Percentiles rank a stretch among this genome's conserved stretches.
phyloP scores from a whole-genome alignment of 352 stramenopile genomes.

The Globisporangium carolinianum region DNA sequence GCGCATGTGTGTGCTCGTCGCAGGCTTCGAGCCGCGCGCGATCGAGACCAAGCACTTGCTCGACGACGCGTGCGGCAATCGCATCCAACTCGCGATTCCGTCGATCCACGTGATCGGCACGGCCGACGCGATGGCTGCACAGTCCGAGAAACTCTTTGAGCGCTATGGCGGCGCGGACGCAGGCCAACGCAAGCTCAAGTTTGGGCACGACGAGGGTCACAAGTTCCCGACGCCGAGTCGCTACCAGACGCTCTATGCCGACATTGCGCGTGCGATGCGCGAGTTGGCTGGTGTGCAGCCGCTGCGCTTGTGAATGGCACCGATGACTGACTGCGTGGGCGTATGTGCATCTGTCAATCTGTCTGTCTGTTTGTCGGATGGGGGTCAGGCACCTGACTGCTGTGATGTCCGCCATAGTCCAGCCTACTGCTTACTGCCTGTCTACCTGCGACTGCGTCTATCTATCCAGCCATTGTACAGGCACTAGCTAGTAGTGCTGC shows the following conservation, averaged over 20 bases:
- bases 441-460: too few species aligned
- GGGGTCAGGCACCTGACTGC: too few species aligned
- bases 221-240: conserved; percentile 53
- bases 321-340: neutral
- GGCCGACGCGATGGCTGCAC: conserved; percentile 31
- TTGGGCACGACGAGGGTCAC: conserved; percentile 76
- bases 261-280: conserved; percentile 21
- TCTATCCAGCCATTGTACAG: conserved; percentile 3
- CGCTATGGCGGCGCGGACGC: conserved; percentile 25
- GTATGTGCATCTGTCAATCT: neutral
- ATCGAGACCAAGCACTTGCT: conserved; percentile 46
- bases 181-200: conserved; percentile 26
- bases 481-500: conserved; percentile 32
- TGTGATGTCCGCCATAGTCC: neutral
- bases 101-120: conserved; percentile 66
- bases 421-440: neutral
- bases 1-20: conserved; percentile 57
- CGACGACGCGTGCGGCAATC: conserved; percentile 24
- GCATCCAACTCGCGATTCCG: conserved; percentile 34
- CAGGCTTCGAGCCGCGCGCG: conserved; percentile 46
- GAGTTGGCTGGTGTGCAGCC: neutral
- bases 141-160: conserved; percentile 43
- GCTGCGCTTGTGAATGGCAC: neutral
- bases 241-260: conserved; percentile 38
- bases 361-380: neutral